Conservation (phyloP, 164 flowering plant genomes). For the Magnolia officinalis region DNA sequence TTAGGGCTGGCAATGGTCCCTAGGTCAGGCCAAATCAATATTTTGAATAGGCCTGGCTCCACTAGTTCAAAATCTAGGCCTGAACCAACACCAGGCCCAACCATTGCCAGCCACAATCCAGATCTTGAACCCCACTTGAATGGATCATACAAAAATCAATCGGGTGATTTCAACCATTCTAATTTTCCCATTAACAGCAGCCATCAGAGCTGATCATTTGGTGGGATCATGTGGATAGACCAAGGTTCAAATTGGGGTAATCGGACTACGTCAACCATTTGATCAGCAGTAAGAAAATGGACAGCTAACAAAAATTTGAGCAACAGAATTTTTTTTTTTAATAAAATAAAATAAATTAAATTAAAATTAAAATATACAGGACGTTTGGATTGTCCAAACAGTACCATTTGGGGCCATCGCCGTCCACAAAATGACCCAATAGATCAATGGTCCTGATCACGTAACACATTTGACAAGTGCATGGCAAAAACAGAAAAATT, state of each 20-base stretch:
- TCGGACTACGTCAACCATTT: not conserved
- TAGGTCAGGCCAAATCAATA: not conserved
- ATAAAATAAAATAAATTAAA: too few species aligned
- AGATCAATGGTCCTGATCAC: not conserved
- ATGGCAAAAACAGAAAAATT: not conserved
- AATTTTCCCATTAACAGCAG: not conserved
- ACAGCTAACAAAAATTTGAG: not conserved
- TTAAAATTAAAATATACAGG: too few species aligned
- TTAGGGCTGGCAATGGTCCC: not conserved
- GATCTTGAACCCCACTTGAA: not conserved
- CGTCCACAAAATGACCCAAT: not conserved
- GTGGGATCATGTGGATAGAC: too few species aligned
- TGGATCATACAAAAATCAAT: not conserved
- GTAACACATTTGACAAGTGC: not conserved
- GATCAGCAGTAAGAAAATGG: not conserved
- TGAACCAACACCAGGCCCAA: not conserved
- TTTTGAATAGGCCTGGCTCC: not conserved
- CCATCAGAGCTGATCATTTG: not conserved
- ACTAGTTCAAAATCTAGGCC: not conserved
- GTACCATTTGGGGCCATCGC: not conserved
- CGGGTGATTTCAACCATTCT: not conserved
- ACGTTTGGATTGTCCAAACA: not conserved
- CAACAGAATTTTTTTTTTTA: not conserved
- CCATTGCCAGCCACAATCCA: not conserved
- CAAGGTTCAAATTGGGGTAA: not conserved